These are phyloP conservation scores for Opeltia flavorubescens DNA, from an alignment of 495 filamentous ascomycete species.

Conservation along the genomic window DNA sequence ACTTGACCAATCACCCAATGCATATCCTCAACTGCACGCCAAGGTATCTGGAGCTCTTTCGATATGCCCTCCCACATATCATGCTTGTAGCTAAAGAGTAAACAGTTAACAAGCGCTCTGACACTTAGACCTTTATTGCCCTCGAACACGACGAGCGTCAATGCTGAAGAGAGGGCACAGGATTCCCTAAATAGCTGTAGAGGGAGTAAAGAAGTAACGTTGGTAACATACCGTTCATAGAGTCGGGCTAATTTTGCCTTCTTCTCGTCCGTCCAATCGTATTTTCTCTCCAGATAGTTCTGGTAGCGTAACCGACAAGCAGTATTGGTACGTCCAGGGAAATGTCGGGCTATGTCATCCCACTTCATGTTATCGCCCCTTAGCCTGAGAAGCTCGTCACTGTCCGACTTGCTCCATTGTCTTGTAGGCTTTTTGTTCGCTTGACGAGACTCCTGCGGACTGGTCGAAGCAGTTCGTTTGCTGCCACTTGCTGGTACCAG, in stretches of 20 bases:
- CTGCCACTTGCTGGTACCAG: conserved; percentile 1
- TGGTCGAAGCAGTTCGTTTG: conserved; percentile 12
- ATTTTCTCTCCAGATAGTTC: conserved; percentile 83
- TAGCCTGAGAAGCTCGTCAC: conserved; percentile 76
- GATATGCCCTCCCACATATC: conserved; percentile 95
- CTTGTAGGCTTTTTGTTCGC: conserved; percentile 70
- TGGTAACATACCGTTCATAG: conserved; percentile 73
- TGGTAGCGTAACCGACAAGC: conserved; percentile 93
- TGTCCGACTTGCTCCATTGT: conserved; percentile 90
- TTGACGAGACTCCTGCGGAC: conserved; percentile 42
- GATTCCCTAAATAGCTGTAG: too few species aligned
- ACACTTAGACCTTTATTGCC: not conserved
- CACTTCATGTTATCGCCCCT: conserved; percentile 88
- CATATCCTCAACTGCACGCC: conserved; percentile 92
- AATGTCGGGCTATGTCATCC: conserved; percentile 87
- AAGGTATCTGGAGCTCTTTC: conserved; percentile 90
- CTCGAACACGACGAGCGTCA: not conserved
- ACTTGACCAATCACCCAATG: conserved; percentile 91
- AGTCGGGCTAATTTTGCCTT: conserved; percentile 91
- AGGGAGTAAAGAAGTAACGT: too few species aligned
- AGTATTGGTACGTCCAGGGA: conserved; percentile 83
- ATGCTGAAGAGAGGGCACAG: not conserved
- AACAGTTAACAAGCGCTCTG: not conserved
- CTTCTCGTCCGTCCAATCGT: conserved; percentile 92
- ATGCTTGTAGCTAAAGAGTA: conserved; percentile 68